Evolutionary conservation across 306 rosid species (phyloP).

Genomic region (Medicago ruthenica): DNA sequence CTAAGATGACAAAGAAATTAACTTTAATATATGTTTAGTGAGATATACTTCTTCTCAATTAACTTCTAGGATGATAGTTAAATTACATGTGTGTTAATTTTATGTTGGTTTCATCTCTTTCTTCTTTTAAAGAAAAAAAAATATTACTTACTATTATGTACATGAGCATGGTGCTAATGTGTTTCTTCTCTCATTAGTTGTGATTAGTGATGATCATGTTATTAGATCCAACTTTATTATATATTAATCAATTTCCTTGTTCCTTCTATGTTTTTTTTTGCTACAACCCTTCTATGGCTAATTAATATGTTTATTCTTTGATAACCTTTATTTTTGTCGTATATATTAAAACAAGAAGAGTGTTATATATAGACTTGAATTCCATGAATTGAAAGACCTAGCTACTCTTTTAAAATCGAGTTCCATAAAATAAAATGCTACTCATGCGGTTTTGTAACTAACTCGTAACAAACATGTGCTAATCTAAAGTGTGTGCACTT

Average conservation of each 20-base stretch:
- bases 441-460: too few species aligned
- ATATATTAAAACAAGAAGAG: too few species aligned
- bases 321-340: background rate
- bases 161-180: background rate
- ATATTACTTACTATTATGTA: background rate
- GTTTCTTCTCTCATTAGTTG: background rate
- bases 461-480: too few species aligned
- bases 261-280: too few species aligned
- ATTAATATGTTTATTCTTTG: background rate
- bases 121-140: background rate
- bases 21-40: background rate
- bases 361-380: too few species aligned
- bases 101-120: background rate
- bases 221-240: background rate
- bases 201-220: background rate
- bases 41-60: background rate
- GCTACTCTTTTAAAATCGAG: too few species aligned
- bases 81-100: background rate
- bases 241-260: background rate
- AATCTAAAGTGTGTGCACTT: too few species aligned
- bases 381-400: too few species aligned
- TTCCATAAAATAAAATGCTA: too few species aligned
- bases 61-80: background rate
- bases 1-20: background rate
- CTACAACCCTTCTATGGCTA: background rate